Evolutionary conservation across 306 rosid species (phyloP).

Genomic region (Quercus alba): DNA sequence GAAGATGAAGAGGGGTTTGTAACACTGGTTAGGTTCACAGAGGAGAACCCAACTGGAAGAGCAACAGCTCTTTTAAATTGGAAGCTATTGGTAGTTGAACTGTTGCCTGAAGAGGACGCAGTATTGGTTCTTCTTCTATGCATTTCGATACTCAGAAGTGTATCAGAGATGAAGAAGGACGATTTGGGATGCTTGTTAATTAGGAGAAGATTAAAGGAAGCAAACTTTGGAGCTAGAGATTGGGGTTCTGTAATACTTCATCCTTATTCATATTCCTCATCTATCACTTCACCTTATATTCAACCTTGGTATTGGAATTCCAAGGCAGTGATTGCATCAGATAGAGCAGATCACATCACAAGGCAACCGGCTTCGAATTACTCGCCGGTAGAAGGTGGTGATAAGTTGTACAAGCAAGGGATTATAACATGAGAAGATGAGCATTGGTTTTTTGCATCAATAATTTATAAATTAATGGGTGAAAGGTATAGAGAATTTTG

Average conservation of each 20-base stretch:
- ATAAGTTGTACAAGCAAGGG: too few relatives aligned
- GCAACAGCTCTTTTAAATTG: slow-evolving; percentile 89
- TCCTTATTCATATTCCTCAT: slow-evolving; percentile 47
- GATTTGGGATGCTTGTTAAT: slow-evolving; percentile 68
- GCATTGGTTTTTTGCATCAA: too few relatives aligned
- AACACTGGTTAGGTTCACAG: slow-evolving; percentile 67
- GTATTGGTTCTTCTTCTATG: slow-evolving; percentile 70
- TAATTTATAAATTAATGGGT: too few relatives aligned
- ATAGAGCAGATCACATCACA: slow-evolving; percentile 31
- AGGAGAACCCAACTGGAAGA: slow-evolving; percentile 65
- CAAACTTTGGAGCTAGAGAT: slow-evolving; percentile 57
- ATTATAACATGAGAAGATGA: too few relatives aligned
- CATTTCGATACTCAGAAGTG: slow-evolving; percentile 66
- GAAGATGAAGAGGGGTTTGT: slow-evolving; percentile 60
- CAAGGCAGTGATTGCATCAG: slow-evolving; percentile 40
- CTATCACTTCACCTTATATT: slow-evolving; percentile 51
- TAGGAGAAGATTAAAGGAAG: slow-evolving; percentile 77
- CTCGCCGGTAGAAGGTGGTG: slow-evolving; percentile 46
- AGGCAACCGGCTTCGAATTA: slow-evolving; percentile 49
- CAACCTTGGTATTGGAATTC: slow-evolving; percentile 85
- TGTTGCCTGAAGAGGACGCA: slow-evolving; percentile 82
- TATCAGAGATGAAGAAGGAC: slow-evolving; percentile 70
- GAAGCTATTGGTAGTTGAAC: slow-evolving; percentile 70
- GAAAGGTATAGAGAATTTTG: too few relatives aligned
- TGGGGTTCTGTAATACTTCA: slow-evolving; percentile 82